Conservation (phyloP, 108 stramenopile genomes). For the Skeletonema grethae region DNA sequence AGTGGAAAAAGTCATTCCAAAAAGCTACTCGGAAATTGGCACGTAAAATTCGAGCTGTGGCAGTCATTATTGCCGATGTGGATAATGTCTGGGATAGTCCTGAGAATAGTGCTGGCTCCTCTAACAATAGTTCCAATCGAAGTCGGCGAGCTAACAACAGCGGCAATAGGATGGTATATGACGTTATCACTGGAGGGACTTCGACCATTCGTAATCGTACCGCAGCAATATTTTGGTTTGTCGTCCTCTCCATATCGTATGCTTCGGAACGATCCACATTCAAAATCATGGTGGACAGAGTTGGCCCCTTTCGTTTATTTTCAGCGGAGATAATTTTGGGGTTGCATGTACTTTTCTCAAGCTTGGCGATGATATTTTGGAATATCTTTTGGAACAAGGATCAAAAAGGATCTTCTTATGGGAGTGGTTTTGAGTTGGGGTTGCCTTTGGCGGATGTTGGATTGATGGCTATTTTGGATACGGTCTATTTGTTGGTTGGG, state of each 20-base stretch:
- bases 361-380: constrained; percentile 51
- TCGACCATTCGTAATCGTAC: constrained; percentile 38
- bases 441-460: constrained; percentile 79
- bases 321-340: constrained; percentile 69
- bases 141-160: neutral
- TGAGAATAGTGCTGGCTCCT: constrained; percentile 4
- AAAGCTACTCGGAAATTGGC: neutral
- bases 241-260: constrained; percentile 67
- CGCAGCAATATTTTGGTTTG: constrained; percentile 80
- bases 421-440: constrained; percentile 34
- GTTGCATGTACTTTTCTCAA: constrained; percentile 64
- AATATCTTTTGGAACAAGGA: constrained; percentile 18
- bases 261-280: constrained; percentile 79
- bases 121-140: constrained; percentile 1
- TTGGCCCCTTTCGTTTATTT: constrained; percentile 83
- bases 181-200: constrained; percentile 35
- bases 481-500: constrained; percentile 70
- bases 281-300: constrained; percentile 78
- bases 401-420: constrained; percentile 21
- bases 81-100: constrained; percentile 85
- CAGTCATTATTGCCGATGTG: constrained; percentile 65
- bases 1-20: constrained; percentile 4
- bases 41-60: constrained; percentile 29
- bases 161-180: constrained; percentile 27
- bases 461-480: constrained; percentile 84